Evolutionary conservation across 306 rosid species (phyloP).

Genomic region (Prunus fruticosa): DNA sequence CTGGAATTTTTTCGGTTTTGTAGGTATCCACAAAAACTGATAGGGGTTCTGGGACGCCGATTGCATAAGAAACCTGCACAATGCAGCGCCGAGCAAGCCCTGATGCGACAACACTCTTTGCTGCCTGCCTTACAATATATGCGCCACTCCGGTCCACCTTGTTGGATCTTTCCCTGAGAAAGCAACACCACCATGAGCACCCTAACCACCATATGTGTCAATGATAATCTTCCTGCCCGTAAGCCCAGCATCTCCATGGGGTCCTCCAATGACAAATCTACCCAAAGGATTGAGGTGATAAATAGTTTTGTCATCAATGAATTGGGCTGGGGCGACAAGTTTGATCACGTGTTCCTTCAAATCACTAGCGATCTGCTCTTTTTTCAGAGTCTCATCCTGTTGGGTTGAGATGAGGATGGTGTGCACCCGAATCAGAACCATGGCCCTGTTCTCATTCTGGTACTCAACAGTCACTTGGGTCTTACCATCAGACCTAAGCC

Average conservation of each 20-base stretch:
- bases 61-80: constrained; percentile 85
- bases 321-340: constrained; percentile 59
- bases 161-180: constrained; percentile 86
- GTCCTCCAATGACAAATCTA: constrained; percentile 79
- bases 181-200: constrained; percentile 90
- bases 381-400: constrained; percentile 62
- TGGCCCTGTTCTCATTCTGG: constrained; percentile 63
- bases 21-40: constrained; percentile 66
- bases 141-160: constrained; percentile 83
- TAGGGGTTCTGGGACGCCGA: constrained; percentile 74
- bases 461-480: constrained; percentile 87
- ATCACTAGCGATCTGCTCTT: constrained; percentile 59
- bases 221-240: constrained; percentile 80
- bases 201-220: constrained; percentile 83
- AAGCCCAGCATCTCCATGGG: constrained; percentile 85
- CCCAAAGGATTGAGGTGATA: constrained; percentile 81
- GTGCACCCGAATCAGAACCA: constrained; percentile 75
- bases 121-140: constrained; percentile 74
- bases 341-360: constrained; percentile 75
- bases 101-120: constrained; percentile 77
- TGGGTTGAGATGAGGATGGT: constrained; percentile 80
- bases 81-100: constrained; percentile 73
- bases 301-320: constrained; percentile 73
- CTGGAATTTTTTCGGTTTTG: constrained; percentile 66
- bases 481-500: constrained; percentile 83